Conservation (phyloP, 495 filamentous ascomycete genomes). For the Neurospora sp. region DNA sequence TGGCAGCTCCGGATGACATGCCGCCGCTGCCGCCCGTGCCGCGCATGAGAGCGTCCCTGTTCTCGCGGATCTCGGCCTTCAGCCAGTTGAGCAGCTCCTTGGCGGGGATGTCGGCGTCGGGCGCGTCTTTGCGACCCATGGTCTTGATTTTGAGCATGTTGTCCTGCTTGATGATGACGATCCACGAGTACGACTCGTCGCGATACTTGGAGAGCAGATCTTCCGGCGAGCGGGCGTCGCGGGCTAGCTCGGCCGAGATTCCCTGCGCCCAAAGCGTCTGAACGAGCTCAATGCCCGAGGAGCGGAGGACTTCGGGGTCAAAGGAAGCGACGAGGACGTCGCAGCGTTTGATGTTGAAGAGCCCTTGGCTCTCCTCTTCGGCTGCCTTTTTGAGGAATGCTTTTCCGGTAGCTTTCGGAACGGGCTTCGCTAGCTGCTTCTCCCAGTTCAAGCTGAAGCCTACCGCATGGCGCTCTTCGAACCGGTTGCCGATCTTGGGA, state of each 20-base stretch:
- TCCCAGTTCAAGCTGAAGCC: constrained; percentile 92
- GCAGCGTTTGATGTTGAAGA: constrained; percentile 59
- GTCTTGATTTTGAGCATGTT: constrained; percentile 66
- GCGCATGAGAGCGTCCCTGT: constrained; percentile 13
- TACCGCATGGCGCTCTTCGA: constrained; percentile 60
- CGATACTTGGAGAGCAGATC: constrained; percentile 62
- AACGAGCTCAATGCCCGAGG: constrained; percentile 64
- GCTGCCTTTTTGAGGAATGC: constrained; percentile 53
- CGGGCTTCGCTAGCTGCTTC: constrained; percentile 54
- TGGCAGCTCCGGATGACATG: constrained; percentile 27
- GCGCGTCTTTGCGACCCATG: constrained; percentile 57
- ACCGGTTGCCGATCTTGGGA: constrained; percentile 42
- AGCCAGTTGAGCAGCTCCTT: constrained; percentile 73
- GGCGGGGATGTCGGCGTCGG: constrained; percentile 64
- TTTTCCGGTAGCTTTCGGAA: constrained; percentile 51
- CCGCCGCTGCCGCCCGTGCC: constrained; percentile 42
- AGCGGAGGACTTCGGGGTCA: constrained; percentile 64
- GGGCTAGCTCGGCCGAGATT: constrained; percentile 83
- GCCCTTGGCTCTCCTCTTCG: constrained; percentile 42
- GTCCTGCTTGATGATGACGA: constrained; percentile 77
- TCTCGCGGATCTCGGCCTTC: constrained; percentile 69
- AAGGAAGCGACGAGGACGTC: constrained; percentile 86
- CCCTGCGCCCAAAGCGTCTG: constrained; percentile 72
- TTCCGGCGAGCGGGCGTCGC: constrained; percentile 63
- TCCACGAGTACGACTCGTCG: constrained; percentile 72